Evolutionary conservation across 345 rosid species (phyloP), one percentile per base, ranked within the genome.

Genomic region (Sisymbrium irio): DNA sequence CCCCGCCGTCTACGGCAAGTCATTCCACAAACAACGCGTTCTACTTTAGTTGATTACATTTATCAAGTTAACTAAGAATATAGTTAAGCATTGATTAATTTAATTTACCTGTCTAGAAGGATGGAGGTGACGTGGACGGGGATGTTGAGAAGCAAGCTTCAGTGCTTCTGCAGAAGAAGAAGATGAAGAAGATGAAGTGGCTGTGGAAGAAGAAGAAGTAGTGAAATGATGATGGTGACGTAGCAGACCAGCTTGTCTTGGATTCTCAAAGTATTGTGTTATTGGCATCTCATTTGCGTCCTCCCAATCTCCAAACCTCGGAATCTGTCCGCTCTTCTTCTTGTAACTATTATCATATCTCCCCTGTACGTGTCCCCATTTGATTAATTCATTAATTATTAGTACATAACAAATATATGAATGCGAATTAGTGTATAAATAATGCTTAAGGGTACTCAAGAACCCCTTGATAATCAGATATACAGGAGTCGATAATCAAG

Each of bases 261-360:
- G 95, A 59, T 82, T 69, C 79, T 94, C 98, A 15, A 94, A 94
- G 72, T 94, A 94, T 82, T 88, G 97, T 44, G 98, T 94, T 54
- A 94, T 94, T 36, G 98, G 98, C 76, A 89, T 45, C 18, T 94
- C 90, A 58, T 87, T 89, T 32, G 96, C 88, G 9, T 82, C 73
- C 2, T 94, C 97, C 98, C 98, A 94, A 71, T 94, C 77, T 69
- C 98, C 98, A 69, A 94, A 94, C 53, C 85, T 84, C 0, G 98
- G 98, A 57, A 94, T 89, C 69, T 87, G 97, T 15, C 98, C 91
- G 18, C 96, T 89, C 64, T 85, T 85, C 67, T 80, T 89, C 74
- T 82, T 75, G 30, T 78, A 72, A 62, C 74, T 49, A 27, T 60
- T 2, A 32, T 77, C 75, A 69, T 76, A 69, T 62, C 79, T 76